These are phyloP conservation scores for Phylloboletellus chloephorus DNA, from an alignment of 1,284 basidiomycete species.

Conservation along the genomic window DNA sequence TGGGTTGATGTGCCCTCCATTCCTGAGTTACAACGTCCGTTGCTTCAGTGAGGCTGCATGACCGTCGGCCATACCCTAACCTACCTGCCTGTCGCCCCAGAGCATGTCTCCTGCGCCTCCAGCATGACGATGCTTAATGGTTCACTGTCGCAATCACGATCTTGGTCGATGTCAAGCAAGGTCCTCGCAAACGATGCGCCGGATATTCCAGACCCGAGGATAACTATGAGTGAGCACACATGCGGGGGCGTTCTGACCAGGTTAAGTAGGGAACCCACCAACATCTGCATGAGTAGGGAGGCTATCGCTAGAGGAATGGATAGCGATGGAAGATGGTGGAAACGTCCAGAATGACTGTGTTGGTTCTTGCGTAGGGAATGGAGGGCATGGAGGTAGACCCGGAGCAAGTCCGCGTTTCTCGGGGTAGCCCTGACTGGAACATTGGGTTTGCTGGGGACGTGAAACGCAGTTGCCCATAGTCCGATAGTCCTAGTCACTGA, in stretches of 20 bases:
- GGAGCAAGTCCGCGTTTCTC: slow-evolving; percentile 3
- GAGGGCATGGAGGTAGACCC: slow-evolving; percentile 19
- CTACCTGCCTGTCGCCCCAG: slow-evolving; percentile 47
- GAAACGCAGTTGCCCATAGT: slow-evolving; percentile 28
- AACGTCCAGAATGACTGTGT: slow-evolving; percentile 43
- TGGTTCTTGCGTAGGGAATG: slow-evolving; percentile 38
- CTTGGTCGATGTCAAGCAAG: slow-evolving; percentile 30
- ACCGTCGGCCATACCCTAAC: slow-evolving; percentile 10
- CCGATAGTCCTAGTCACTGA: slow-evolving; percentile 3
- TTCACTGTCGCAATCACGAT: slow-evolving; percentile 9
- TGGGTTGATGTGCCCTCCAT: slow-evolving; percentile 68
- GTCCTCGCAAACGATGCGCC: slow-evolving; percentile 42
- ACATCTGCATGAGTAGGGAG: slow-evolving; percentile 40
- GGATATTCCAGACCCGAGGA: slow-evolving; percentile 50
- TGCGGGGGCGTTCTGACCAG: neutral
- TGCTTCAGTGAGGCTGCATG: neutral
- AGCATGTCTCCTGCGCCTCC: slow-evolving; percentile 47
- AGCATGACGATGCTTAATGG: slow-evolving; percentile 40
- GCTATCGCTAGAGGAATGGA: slow-evolving; percentile 17
- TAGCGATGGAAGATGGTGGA: slow-evolving; percentile 36
- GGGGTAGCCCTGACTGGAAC: neutral
- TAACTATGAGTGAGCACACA: slow-evolving; percentile 23
- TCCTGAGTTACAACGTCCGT: slow-evolving; percentile 35
- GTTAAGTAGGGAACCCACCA: slow-evolving; percentile 19
- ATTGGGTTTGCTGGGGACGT: slow-evolving; percentile 2